These are phyloP conservation scores for Verticillium zaregamsianum DNA, from an alignment of 2,329 filamentous ascomycete genomes.

Conservation along the genomic window DNA sequence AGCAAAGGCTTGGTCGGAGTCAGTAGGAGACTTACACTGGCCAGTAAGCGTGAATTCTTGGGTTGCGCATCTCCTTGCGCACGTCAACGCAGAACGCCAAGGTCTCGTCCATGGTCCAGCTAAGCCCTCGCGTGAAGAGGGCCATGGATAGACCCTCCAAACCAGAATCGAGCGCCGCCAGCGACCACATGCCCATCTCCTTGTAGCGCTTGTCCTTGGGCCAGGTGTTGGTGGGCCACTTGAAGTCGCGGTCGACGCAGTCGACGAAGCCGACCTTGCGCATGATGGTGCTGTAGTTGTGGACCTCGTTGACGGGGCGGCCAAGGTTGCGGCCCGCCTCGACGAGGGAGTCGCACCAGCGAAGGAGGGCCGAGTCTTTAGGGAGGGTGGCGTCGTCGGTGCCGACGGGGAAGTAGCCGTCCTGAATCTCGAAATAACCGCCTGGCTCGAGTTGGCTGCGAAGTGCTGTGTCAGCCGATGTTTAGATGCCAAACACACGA, in stretches of 20 bases:
- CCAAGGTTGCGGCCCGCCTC: slow-evolving; percentile 15
- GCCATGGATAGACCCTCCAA: slow-evolving; percentile 26
- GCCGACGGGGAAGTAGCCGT: background rate
- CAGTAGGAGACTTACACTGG: slow-evolving; percentile 20
- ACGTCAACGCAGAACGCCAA: slow-evolving; percentile 21
- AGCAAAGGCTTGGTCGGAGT: background rate
- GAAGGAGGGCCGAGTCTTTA: slow-evolving; percentile 4
- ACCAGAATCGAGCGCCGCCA: slow-evolving; percentile 5
- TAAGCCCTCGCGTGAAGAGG: slow-evolving; percentile 24
- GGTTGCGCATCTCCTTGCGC: slow-evolving; percentile 23
- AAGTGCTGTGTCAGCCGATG: background rate
- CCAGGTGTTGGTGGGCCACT: slow-evolving; percentile 43
- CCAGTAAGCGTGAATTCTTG: slow-evolving; percentile 25
- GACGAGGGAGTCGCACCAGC: slow-evolving; percentile 2
- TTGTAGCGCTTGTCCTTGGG: slow-evolving; percentile 42
- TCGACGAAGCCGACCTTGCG: slow-evolving; percentile 45
- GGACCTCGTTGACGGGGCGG: slow-evolving; percentile 22
- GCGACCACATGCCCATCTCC: slow-evolving; percentile 10
- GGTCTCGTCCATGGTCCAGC: slow-evolving; percentile 24
- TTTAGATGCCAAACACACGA: no score
- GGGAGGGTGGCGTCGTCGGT: slow-evolving; percentile 35
- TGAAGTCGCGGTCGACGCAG: slow-evolving; percentile 37
- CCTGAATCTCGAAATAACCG: slow-evolving; percentile 9
- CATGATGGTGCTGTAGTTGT: slow-evolving; percentile 32
- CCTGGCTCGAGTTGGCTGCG: slow-evolving; percentile 6